A percentile compares a stretch with the other conserved stretches of the same genome.
Conservation (phyloP, 169 alveolate species). For the Eimeria acervulina region DNA sequence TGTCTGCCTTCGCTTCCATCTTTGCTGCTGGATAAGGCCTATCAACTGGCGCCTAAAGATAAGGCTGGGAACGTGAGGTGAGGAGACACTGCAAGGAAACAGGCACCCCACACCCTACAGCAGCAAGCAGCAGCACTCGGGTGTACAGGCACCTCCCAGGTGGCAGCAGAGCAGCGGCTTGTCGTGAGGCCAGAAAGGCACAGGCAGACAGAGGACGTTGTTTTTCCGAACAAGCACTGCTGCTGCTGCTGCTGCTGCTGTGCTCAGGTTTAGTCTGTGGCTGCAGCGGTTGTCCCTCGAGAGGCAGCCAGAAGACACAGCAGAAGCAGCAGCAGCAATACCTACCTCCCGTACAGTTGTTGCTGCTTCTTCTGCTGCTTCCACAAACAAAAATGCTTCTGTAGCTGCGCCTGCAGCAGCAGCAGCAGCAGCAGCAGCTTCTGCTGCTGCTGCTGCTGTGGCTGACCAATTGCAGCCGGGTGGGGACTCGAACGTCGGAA, state of each 20-base stretch:
- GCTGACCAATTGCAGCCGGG: not conserved
- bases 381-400: not conserved
- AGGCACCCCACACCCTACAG: not conserved
- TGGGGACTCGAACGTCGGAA: not conserved
- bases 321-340: constrained; percentile 12
- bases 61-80: constrained; percentile 60
- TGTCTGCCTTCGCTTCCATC: constrained; percentile 64
- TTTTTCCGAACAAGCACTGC: not conserved
- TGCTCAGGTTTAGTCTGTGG: constrained; percentile 51
- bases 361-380: not conserved
- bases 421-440: not conserved
- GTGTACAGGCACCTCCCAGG: not conserved
- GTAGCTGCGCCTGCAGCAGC: not conserved
- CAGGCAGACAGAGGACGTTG: not conserved
- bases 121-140: not conserved
- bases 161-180: not conserved
- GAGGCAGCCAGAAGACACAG: not conserved
- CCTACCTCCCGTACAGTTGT: not conserved
- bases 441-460: not conserved
- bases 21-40: constrained; percentile 51
- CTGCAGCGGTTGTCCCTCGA: constrained; percentile 39
- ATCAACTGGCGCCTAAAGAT: constrained; percentile 54
- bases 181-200: too few relatives aligned
- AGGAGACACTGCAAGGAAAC: not conserved
- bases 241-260: constrained; percentile 15